A percentile compares a stretch with the other conserved stretches of the same genome.
These are phyloP conservation scores for Penicillium palitans DNA, from an alignment of 2,329 filamentous ascomycete genomes.

Conservation along the genomic window DNA sequence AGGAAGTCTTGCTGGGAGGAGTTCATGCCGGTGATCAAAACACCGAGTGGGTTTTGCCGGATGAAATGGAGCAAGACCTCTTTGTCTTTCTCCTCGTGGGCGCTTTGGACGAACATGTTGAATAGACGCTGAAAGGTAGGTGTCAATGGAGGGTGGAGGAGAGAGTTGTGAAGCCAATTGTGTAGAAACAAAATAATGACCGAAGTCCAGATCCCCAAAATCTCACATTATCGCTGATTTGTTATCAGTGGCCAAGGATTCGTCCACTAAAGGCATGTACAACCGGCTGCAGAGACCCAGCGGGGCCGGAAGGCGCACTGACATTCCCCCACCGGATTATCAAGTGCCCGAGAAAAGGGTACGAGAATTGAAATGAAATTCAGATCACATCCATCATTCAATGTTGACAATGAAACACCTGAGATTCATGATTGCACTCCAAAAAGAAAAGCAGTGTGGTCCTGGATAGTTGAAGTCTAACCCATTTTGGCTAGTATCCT, in stretches of 20 bases:
- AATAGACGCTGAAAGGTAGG: not conserved
- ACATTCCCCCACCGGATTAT: not conserved
- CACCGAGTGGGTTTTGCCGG: constrained; percentile 15
- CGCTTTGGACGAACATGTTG: constrained; percentile 18
- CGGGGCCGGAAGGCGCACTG: not conserved
- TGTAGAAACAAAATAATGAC: not conserved
- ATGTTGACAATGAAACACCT: not conserved
- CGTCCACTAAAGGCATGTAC: constrained; percentile 1
- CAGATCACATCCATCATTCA: not conserved
- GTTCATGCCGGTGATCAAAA: constrained; percentile 17
- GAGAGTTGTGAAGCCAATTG: not conserved
- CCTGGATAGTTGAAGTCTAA: not conserved
- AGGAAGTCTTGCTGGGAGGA: constrained; percentile 18
- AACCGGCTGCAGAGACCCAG: not conserved
- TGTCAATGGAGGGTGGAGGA: not conserved
- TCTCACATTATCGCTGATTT: not conserved
- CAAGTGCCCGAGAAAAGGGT: not conserved
- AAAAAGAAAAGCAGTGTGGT: not conserved
- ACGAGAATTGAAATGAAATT: not conserved
- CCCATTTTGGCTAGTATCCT: not conserved
- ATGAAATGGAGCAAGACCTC: constrained; percentile 18
- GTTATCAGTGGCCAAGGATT: not conserved
- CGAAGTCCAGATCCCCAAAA: not conserved
- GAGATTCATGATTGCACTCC: not conserved
- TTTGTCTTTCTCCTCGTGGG: constrained; percentile 15